These are phyloP conservation scores for Trichophyton benhamiae DNA, from an alignment of 2,329 filamentous ascomycete species.

Conservation along the genomic window DNA sequence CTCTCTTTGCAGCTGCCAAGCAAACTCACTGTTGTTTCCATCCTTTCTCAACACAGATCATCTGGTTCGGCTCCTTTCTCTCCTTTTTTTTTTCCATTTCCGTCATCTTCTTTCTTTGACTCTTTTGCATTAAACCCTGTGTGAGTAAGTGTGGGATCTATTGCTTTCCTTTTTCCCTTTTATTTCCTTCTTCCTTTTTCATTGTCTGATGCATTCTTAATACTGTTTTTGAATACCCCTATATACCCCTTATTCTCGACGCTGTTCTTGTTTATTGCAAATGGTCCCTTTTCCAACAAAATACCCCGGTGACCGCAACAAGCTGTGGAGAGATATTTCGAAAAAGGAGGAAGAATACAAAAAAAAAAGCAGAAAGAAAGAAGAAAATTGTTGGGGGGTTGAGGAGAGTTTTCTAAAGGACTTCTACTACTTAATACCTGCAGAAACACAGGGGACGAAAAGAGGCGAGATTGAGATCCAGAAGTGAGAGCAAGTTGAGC, in stretches of 20 bases:
- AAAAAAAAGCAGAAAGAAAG: not conserved
- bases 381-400: not conserved
- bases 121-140: conserved; percentile 6
- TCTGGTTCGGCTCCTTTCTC: conserved; percentile 7
- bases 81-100: conserved; percentile 18
- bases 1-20: not conserved
- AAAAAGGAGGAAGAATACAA: not conserved
- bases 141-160: conserved; percentile 8
- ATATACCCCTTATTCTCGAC: conserved; percentile 11
- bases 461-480: not conserved
- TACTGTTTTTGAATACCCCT: conserved; percentile 9
- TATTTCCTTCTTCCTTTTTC: conserved; percentile 4
- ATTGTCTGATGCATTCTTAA: conserved; percentile 5
- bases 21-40: not conserved
- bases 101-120: conserved; percentile 18
- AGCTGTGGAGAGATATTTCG: conserved; percentile 2
- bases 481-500: not conserved
- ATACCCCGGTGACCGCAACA: not conserved
- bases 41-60: not conserved
- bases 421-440: not conserved
- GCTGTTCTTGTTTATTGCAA: not conserved
- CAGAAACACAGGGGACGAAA: not conserved
- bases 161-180: not conserved
- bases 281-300: not conserved
- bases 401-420: not conserved